Conservation (phyloP, 1,139 yeast genomes). For the Candida sanyaensis region DNA sequence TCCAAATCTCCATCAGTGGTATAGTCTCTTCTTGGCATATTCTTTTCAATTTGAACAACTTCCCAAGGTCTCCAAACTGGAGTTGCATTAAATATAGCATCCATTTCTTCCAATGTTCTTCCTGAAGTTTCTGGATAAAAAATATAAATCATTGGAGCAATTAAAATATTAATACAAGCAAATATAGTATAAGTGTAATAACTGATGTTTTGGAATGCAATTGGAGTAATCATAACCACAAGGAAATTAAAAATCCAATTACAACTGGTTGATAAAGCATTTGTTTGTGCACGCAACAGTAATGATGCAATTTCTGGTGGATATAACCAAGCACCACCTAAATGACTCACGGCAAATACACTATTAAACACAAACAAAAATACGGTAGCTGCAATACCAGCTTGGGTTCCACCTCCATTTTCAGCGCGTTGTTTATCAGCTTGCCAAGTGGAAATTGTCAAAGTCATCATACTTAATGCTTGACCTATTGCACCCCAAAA, state of each 20-base stretch:
- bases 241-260: constrained; percentile 38
- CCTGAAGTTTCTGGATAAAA: constrained; percentile 65
- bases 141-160: constrained; percentile 56
- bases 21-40: constrained; percentile 6
- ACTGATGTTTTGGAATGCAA: constrained; percentile 31
- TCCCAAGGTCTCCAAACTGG: constrained; percentile 40
- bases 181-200: constrained; percentile 36
- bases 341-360: constrained; percentile 30
- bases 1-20: constrained; percentile 8
- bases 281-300: constrained; percentile 36
- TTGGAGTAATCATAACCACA: constrained; percentile 38
- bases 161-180: constrained; percentile 43
- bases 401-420: constrained; percentile 17
- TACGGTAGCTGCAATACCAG: constrained; percentile 38
- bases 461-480: constrained; percentile 32
- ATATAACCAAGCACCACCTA: constrained; percentile 42
- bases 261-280: constrained; percentile 38
- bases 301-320: constrained; percentile 42
- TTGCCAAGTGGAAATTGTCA: constrained; percentile 30
- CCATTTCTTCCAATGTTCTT: constrained; percentile 61
- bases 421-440: constrained; percentile 18
- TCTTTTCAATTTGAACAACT: constrained; percentile 36
- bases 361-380: constrained; percentile 39
- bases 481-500: constrained; percentile 56
- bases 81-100: constrained; percentile 52